These are phyloP conservation scores for Lactarius hatsudake DNA, from an alignment of 768 basidiomycete genomes.

Conservation along the genomic window DNA sequence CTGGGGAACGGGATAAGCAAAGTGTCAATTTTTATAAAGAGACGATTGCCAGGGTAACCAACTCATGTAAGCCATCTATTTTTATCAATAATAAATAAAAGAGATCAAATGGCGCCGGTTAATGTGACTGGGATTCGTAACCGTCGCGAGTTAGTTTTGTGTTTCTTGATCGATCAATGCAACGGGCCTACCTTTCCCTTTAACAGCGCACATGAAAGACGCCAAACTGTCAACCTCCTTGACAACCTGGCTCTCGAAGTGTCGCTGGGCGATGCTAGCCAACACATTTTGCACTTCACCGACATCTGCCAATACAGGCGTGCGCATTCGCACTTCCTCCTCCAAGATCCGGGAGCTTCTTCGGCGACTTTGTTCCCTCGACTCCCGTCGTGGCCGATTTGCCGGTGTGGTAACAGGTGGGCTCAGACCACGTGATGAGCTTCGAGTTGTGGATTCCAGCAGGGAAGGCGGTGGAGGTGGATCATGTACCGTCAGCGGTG, in stretches of 20 bases:
- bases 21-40: constrained; percentile 9
- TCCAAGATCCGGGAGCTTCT: constrained; percentile 73
- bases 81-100: background rate
- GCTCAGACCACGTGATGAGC: constrained; percentile 49
- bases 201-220: constrained; percentile 74
- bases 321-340: constrained; percentile 53
- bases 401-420: constrained; percentile 54
- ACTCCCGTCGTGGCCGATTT: constrained; percentile 70
- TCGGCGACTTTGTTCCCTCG: constrained; percentile 55
- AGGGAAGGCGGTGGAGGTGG: constrained; percentile 68
- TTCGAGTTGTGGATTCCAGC: constrained; percentile 43
- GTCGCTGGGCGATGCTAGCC: constrained; percentile 67
- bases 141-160: background rate
- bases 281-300: constrained; percentile 64
- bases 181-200: constrained; percentile 39
- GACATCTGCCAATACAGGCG: constrained; percentile 68
- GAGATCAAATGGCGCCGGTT: background rate
- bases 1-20: background rate
- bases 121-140: background rate
- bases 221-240: constrained; percentile 83
- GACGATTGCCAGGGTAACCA: constrained; percentile 15
- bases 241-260: constrained; percentile 63
- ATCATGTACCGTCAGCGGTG: constrained; percentile 61
- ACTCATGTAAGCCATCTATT: background rate
- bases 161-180: background rate